phyloP scores from a whole-genome alignment of 148 eudicot genomes.

The Hydrangea macrophylla region DNA sequence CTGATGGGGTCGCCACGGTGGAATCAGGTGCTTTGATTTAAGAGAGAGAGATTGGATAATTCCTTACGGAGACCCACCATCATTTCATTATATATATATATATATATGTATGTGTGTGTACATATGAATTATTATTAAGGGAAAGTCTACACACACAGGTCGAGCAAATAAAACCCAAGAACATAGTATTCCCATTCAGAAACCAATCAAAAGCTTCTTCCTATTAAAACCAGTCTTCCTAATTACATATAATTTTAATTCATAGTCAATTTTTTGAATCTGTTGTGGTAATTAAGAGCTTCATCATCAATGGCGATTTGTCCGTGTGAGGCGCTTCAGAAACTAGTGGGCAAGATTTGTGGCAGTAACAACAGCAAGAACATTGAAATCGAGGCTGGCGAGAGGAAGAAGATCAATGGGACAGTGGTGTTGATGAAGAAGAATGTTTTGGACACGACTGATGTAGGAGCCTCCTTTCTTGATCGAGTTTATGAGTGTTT shows the following conservation, averaged over 20 bases:
- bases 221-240: too few species aligned
- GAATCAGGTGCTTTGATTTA: conserved; percentile 22
- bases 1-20: conserved; percentile 4
- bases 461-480: conserved; percentile 48
- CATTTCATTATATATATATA: background rate
- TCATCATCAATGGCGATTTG: conserved; percentile 24
- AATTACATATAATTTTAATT: too few species aligned
- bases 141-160: background rate
- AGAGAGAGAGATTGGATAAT: conserved; percentile 5
- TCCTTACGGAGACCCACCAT: background rate
- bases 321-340: conserved; percentile 24
- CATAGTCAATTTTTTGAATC: background rate
- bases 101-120: background rate
- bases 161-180: background rate
- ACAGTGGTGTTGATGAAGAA: conserved; percentile 60
- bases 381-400: conserved; percentile 3
- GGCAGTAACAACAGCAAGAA: conserved; percentile 16
- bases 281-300: background rate
- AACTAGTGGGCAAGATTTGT: conserved; percentile 25
- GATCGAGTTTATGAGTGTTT: conserved; percentile 61
- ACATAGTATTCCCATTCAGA: background rate
- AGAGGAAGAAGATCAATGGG: conserved; percentile 43
- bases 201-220: too few species aligned
- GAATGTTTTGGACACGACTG: conserved; percentile 50
- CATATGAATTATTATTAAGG: background rate